These are phyloP conservation scores for Singerocomus inundabilis DNA, from an alignment of 1,284 basidiomycete species.

Conservation along the genomic window DNA sequence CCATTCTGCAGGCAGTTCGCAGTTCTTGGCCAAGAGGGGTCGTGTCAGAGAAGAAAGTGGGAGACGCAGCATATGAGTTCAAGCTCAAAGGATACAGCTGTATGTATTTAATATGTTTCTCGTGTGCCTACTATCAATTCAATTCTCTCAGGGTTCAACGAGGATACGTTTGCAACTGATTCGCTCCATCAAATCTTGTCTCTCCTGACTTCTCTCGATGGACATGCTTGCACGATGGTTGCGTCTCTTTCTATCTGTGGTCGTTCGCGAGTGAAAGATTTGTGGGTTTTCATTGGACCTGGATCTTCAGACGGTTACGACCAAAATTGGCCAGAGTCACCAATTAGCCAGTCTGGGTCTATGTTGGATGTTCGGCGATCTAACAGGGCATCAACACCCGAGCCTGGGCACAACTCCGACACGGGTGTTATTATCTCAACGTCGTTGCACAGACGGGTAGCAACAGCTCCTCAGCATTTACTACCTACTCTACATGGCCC, in stretches of 20 bases:
- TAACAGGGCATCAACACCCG: slow-evolving; percentile 35
- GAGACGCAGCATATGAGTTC: slow-evolving; percentile 70
- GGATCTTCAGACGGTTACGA: slow-evolving; percentile 35
- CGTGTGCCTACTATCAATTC: slow-evolving; percentile 17
- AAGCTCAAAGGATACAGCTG: slow-evolving; percentile 79
- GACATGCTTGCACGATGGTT: slow-evolving; percentile 63
- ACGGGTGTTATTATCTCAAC: slow-evolving; percentile 21
- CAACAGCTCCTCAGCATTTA: slow-evolving; percentile 33
- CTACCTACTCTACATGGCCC: slow-evolving; percentile 19
- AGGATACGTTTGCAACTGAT: slow-evolving; percentile 74
- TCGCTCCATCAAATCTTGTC: slow-evolving; percentile 72
- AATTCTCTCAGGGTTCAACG: slow-evolving; percentile 61
- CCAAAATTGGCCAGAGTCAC: slow-evolving; percentile 35
- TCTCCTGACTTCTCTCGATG: slow-evolving; percentile 64
- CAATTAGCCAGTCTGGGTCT: slow-evolving; percentile 35
- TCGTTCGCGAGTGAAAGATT: slow-evolving; percentile 70
- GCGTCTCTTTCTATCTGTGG: slow-evolving; percentile 65
- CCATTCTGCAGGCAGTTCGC: slow-evolving; percentile 74
- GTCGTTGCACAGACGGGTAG: slow-evolving; percentile 33
- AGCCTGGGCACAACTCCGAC: slow-evolving; percentile 26
- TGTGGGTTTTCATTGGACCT: slow-evolving; percentile 74
- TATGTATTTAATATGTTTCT: slow-evolving; percentile 36
- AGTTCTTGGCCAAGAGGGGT: slow-evolving; percentile 77
- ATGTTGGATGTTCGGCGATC: slow-evolving; percentile 34
- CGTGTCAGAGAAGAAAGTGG: slow-evolving; percentile 71